phyloP scores from a whole-genome alignment of 345 rosid species.

The Eutrema yunnanense region DNA sequence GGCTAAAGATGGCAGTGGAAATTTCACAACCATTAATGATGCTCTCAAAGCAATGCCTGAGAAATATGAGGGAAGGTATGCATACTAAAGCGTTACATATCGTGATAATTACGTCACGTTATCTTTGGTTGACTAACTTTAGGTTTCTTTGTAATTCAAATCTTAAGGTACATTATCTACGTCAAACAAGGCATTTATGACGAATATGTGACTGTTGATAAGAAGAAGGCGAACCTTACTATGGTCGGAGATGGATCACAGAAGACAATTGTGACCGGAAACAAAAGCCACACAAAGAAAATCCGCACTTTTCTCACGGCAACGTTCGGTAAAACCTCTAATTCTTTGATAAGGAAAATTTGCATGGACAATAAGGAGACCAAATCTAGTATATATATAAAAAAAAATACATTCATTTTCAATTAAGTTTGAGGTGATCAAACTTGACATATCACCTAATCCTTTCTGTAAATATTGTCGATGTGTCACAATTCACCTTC shows the following conservation, averaged over 20 bases:
- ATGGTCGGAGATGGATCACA: constrained; percentile 85
- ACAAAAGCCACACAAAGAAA: constrained; percentile 49
- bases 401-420: no score
- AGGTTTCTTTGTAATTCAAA: not conserved
- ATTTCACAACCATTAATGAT: constrained; percentile 53
- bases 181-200: constrained; percentile 66
- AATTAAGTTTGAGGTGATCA: no score
- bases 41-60: constrained; percentile 64
- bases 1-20: constrained; percentile 79
- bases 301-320: constrained; percentile 56
- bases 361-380: no score
- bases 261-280: constrained; percentile 64
- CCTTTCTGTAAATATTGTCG: no score
- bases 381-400: no score
- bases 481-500: no score
- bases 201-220: constrained; percentile 47
- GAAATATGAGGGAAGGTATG: constrained; percentile 50
- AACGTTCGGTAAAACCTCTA: constrained; percentile 46
- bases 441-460: no score
- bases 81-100: not conserved
- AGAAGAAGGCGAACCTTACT: constrained; percentile 50
- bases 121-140: not conserved
- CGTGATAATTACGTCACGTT: not conserved
- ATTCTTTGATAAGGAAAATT: not conserved
- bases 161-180: constrained; percentile 59